These are phyloP conservation scores for Ceratocystis lukuohia DNA, from an alignment of 2,329 filamentous ascomycete species.

Conservation along the genomic window DNA sequence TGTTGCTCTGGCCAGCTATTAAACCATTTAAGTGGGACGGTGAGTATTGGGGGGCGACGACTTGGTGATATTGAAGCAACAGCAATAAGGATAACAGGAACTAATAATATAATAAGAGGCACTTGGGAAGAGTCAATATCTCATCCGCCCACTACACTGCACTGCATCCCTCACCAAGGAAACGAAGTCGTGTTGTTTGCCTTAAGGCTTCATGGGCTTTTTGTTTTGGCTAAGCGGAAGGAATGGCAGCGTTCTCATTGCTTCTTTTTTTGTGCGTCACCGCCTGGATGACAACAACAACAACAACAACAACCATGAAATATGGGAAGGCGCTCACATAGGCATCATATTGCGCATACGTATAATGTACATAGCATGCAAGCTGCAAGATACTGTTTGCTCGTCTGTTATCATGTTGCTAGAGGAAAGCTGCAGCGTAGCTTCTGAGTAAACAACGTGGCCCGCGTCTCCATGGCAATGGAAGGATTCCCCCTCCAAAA, in stretches of 20 bases:
- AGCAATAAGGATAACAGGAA: not conserved
- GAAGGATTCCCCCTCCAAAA: constrained; percentile 1
- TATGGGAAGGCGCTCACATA: not conserved
- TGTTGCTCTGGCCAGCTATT: not conserved
- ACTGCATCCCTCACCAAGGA: constrained; percentile 5
- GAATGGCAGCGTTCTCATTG: not conserved
- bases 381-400: no score
- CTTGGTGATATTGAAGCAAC: not conserved
- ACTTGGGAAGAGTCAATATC: not conserved
- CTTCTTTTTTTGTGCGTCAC: constrained; percentile 1
- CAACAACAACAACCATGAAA: not conserved
- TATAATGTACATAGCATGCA: no score
- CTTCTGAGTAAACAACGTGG: constrained; percentile 9
- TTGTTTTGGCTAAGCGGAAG: constrained; percentile 1
- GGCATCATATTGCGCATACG: not conserved
- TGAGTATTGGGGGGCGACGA: no score
- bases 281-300: not conserved
- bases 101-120: not conserved
- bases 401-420: no score
- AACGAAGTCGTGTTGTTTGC: constrained; percentile 2
- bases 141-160: not conserved
- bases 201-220: no score
- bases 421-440: not conserved
- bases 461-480: constrained; percentile 13
- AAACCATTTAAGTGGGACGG: not conserved